Evolutionary conservation across 1,284 basidiomycete genomes (phyloP).

Genomic region (Athelia psychrophila): DNA sequence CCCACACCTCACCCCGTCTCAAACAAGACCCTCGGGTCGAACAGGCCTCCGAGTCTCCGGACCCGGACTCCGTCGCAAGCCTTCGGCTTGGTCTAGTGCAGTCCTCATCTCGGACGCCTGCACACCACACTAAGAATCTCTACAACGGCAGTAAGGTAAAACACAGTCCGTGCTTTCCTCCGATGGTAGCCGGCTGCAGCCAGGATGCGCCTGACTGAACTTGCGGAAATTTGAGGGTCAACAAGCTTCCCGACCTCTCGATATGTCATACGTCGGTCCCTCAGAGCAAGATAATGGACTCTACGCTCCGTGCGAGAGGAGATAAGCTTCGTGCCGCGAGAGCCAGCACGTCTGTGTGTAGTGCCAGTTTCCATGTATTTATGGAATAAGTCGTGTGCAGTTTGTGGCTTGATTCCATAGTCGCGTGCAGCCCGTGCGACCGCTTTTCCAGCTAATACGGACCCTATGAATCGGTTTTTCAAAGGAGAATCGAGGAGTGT

Average conservation of each 20-base stretch:
- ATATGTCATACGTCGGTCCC: conserved; percentile 1
- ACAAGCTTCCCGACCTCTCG: background rate
- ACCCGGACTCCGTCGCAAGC: too few species aligned
- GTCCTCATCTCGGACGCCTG: too few species aligned
- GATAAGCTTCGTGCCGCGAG: conserved; percentile 1
- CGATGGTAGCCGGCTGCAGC: background rate
- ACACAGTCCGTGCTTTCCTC: background rate
- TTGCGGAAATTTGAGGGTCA: background rate
- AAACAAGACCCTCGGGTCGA: too few species aligned
- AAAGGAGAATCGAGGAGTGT: background rate
- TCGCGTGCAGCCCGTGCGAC: background rate
- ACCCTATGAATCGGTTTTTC: conserved; percentile 5
- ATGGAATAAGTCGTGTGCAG: background rate
- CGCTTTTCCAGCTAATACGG: conserved; percentile 1
- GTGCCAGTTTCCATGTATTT: conserved; percentile 3
- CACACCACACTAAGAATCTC: too few species aligned
- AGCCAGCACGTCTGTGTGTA: conserved; percentile 3
- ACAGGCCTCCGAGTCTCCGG: too few species aligned
- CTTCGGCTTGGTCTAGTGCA: too few species aligned
- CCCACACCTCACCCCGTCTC: too few species aligned
- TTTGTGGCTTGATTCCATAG: background rate
- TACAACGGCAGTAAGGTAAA: background rate
- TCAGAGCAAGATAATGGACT: background rate
- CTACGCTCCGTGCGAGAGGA: background rate
- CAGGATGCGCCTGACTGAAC: conserved; percentile 1